Evolutionary conservation across 176 grass and related monocot genomes (phyloP).

Genomic region (Pharus latifolius): DNA sequence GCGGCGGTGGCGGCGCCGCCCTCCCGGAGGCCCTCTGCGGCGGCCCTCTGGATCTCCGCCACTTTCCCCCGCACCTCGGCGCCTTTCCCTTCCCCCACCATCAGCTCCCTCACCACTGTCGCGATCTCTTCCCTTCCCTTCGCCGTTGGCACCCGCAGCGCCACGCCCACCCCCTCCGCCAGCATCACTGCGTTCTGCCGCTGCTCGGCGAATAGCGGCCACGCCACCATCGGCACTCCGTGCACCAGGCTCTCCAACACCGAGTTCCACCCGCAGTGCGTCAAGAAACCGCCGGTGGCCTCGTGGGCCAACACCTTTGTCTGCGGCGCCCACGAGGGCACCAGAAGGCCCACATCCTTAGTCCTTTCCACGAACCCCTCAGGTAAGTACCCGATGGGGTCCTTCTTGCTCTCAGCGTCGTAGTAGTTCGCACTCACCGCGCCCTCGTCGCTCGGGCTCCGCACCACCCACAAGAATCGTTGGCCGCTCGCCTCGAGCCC

Average conservation of each 20-base stretch:
- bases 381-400: slow-evolving; percentile 28
- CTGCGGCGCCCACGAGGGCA: slow-evolving; percentile 41
- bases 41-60: slow-evolving; percentile 20
- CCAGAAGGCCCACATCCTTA: background rate
- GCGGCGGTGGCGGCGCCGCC: slow-evolving; percentile 4
- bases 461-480: slow-evolving; percentile 58
- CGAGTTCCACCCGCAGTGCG: slow-evolving; percentile 68
- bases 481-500: slow-evolving; percentile 47
- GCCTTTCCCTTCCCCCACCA: slow-evolving; percentile 28
- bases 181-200: slow-evolving; percentile 46
- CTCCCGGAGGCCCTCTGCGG: background rate
- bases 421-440: slow-evolving; percentile 29
- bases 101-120: slow-evolving; percentile 16
- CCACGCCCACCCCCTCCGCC: background rate
- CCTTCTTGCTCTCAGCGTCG: slow-evolving; percentile 27
- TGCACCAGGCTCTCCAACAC: slow-evolving; percentile 32
- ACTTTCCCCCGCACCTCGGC: slow-evolving; percentile 27
- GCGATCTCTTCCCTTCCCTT: slow-evolving; percentile 21
- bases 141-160: background rate
- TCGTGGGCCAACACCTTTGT: slow-evolving; percentile 22
- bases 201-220: slow-evolving; percentile 58
- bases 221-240: slow-evolving; percentile 54
- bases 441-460: slow-evolving; percentile 36
- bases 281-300: slow-evolving; percentile 47
- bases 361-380: slow-evolving; percentile 16